Percentiles rank a stretch among this genome's conserved stretches.
Evolutionary conservation across 306 rosid genomes (phyloP).

Genomic region (Dryas alaskensis): DNA sequence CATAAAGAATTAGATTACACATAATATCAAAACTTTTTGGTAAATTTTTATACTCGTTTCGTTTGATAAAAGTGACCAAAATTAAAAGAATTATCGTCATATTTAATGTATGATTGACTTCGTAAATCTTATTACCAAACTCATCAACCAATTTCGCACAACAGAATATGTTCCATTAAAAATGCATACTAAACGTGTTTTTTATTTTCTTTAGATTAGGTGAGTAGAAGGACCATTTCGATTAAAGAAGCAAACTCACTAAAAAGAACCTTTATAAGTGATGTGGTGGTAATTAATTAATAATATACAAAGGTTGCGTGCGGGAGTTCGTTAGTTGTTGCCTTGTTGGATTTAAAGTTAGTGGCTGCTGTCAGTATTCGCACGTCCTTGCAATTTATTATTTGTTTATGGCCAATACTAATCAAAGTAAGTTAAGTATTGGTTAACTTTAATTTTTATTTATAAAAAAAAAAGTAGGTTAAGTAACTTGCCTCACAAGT

Average conservation of each 20-base stretch:
- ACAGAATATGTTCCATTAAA: background rate
- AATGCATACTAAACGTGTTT: background rate
- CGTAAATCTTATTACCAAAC: too few species aligned
- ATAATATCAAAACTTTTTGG: too few species aligned
- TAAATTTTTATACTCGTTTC: too few species aligned
- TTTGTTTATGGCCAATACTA: background rate
- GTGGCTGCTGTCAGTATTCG: background rate
- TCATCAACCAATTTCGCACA: too few species aligned
- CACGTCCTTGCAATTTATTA: background rate
- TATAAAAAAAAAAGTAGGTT: too few species aligned
- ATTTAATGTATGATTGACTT: too few species aligned
- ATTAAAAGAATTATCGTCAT: too few species aligned
- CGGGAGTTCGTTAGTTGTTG: background rate
- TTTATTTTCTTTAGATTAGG: background rate
- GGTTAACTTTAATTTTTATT: too few species aligned
- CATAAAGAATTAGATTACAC: too few species aligned
- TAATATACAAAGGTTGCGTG: constrained; percentile 2
- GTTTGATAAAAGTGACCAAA: too few species aligned
- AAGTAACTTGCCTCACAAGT: constrained; percentile 13
- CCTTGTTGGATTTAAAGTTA: constrained; percentile 7
- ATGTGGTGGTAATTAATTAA: background rate
- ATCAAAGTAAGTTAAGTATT: background rate
- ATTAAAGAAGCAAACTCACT: background rate
- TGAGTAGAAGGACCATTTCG: background rate
- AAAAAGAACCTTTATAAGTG: background rate